These are phyloP conservation scores for Lumnitzera racemosa DNA, from an alignment of 345 rosid species.

Conservation along the genomic window DNA sequence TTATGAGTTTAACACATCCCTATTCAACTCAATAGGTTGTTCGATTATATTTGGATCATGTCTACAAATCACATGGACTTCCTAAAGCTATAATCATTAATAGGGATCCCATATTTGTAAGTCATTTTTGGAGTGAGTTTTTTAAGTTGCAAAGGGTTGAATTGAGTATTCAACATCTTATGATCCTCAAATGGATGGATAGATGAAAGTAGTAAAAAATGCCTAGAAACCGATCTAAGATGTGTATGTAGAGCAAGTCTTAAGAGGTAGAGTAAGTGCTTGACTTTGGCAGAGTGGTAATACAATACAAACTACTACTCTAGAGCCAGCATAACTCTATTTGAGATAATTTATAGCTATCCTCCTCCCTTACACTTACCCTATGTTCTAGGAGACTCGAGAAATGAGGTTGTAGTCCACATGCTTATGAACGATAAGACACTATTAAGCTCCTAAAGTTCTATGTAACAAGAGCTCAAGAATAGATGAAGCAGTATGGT, in stretches of 20 bases:
- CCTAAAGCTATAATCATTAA: not conserved
- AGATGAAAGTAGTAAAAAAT: not conserved
- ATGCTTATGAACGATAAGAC: not conserved
- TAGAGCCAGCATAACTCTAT: not conserved
- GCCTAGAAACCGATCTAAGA: not conserved
- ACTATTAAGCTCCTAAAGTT: not conserved
- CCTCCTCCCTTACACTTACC: not conserved
- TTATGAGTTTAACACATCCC: not conserved
- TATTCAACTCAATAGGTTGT: not conserved
- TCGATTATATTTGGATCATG: not conserved
- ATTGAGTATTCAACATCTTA: not conserved
- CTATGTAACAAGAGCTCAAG: not conserved
- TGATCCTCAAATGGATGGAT: not conserved
- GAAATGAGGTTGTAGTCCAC: not conserved
- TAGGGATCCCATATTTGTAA: no score
- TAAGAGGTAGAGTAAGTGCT: not conserved
- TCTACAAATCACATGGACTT: constrained; percentile 9
- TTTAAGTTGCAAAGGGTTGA: no score
- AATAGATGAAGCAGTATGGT: not conserved
- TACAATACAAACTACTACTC: constrained; percentile 1
- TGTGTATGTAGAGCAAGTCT: not conserved
- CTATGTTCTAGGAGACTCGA: not conserved
- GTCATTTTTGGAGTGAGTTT: no score
- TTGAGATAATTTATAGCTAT: constrained; percentile 4
- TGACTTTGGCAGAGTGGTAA: constrained; percentile 2